These are phyloP conservation scores for Echinochloa phyllopogon DNA, from an alignment of 176 grass and related monocot species.

Conservation along the genomic window DNA sequence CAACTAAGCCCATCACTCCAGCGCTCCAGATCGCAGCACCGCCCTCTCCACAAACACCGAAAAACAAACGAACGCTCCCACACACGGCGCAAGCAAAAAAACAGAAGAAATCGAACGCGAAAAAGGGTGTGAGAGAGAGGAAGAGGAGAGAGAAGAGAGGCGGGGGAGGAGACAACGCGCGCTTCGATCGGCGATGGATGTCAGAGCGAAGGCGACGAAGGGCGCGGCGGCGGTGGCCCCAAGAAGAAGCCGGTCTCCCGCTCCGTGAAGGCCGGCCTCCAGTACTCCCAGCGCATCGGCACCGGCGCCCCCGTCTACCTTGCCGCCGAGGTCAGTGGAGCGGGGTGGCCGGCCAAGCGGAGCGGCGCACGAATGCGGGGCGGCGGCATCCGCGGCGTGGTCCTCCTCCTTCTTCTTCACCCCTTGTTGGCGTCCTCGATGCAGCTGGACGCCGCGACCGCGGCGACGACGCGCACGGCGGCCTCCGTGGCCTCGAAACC, in stretches of 20 bases:
- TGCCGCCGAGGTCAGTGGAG: constrained; percentile 43
- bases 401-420: too few relatives aligned
- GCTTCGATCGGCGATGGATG: constrained; percentile 55
- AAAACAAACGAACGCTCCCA: constrained; percentile 45
- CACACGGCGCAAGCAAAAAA: constrained; percentile 18
- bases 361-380: too few relatives aligned
- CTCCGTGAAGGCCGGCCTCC: constrained; percentile 85
- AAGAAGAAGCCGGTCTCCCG: constrained; percentile 83
- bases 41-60: constrained; percentile 31
- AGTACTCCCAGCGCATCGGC: constrained; percentile 64
- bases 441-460: too few relatives aligned
- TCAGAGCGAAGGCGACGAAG: constrained; percentile 49
- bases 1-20: not conserved
- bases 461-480: too few relatives aligned
- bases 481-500: too few relatives aligned
- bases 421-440: too few relatives aligned
- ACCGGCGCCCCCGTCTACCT: constrained; percentile 49
- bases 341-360: too few relatives aligned
- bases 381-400: too few relatives aligned
- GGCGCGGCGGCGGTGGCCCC: constrained; percentile 53
- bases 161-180: constrained; percentile 10
- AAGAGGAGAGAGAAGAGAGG: not conserved
- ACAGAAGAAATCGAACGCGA: constrained; percentile 16
- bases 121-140: not conserved
- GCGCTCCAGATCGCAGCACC: constrained; percentile 39